Percentiles rank a stretch among this genome's conserved stretches.
Evolutionary conservation across 768 basidiomycete species (phyloP).

Genomic region (Amanita polypyramis): DNA sequence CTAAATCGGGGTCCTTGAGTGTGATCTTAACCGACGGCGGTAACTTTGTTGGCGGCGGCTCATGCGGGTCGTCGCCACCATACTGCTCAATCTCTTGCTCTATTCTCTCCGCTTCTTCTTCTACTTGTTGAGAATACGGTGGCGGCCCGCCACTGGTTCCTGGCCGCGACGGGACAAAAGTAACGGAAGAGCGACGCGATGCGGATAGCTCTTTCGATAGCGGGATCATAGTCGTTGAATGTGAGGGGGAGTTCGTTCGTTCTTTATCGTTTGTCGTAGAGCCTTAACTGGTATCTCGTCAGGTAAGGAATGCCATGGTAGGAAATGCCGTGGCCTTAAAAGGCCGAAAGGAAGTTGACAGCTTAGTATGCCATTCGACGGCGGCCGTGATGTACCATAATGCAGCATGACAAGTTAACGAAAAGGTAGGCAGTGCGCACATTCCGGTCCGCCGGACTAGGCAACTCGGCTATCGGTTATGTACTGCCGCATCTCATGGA

Average conservation of each 20-base stretch:
- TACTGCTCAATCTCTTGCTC: slow-evolving; percentile 17
- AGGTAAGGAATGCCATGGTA: too few species aligned
- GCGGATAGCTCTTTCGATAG: background rate
- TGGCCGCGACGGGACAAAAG: background rate
- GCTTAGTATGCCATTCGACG: background rate
- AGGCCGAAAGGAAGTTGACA: background rate
- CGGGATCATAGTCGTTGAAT: background rate
- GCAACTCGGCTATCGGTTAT: too few species aligned
- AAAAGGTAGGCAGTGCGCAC: too few species aligned
- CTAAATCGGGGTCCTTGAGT: background rate
- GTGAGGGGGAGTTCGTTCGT: background rate
- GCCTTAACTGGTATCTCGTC: too few species aligned
- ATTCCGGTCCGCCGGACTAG: too few species aligned
- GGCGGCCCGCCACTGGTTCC: background rate
- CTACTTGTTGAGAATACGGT: background rate
- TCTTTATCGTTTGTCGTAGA: background rate
- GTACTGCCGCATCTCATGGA: too few species aligned
- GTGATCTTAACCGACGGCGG: background rate
- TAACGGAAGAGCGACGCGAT: background rate
- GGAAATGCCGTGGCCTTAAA: background rate
- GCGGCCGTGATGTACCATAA: background rate
- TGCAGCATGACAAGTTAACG: too few species aligned
- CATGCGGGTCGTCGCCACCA: slow-evolving; percentile 20
- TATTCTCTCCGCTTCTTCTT: background rate
- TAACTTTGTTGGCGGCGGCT: slow-evolving; percentile 13